Base-by-base conservation (phyloP, 140 eudicot species). In the Flaveria floridana region DNA sequence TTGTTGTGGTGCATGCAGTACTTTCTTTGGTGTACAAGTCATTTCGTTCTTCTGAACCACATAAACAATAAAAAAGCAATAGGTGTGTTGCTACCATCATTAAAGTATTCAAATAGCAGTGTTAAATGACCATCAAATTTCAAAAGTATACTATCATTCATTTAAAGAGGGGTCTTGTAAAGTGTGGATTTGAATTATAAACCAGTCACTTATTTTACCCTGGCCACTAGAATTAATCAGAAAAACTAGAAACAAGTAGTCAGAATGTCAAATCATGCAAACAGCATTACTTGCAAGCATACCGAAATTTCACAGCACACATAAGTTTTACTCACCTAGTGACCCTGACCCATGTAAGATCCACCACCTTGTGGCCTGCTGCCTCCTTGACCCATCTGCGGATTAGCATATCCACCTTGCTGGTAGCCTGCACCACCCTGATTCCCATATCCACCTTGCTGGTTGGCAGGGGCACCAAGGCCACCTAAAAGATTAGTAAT, bases 351-450 rank as follows among this genome's bases (percentile, higher is more conserved):
- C 95, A 86, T 91, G 80, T 91, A 91, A 16, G 95, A 84, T 13
- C 80, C 84, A 53, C 96, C 96, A 78, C 96, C 91, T 73, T 84
- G 90, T 58, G 88, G 85, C 82, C 96, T 80, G 46, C 51, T 78
- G 13, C 92, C 91, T 7, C 97, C 96, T 73, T 86, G 97, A 55
- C 98, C 98, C 87, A 89, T 83, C 85, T 94, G 96, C 9, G 82
- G 96, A 58, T 88, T 88, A 47, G 64, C 85, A 53, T 88, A 88
- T 34, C 88, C 99, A 15, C 94, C 89, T 79, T 84, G 87, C 71
- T 88, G 97, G 59, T 71, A 80, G n/a, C 88, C 89, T 78, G 88
- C 84, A 42, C 88, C 89, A 37, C 83, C 86, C 65, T 81, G 96
- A 63, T 76, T 84, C 48, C 93, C 96, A 66, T 88, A 89, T 50